A percentile compares a stretch with the other conserved stretches of the same genome.
These are phyloP conservation scores for Lachnellula hyalina DNA, from an alignment of 2,329 filamentous ascomycete genomes.

Conservation along the genomic window DNA sequence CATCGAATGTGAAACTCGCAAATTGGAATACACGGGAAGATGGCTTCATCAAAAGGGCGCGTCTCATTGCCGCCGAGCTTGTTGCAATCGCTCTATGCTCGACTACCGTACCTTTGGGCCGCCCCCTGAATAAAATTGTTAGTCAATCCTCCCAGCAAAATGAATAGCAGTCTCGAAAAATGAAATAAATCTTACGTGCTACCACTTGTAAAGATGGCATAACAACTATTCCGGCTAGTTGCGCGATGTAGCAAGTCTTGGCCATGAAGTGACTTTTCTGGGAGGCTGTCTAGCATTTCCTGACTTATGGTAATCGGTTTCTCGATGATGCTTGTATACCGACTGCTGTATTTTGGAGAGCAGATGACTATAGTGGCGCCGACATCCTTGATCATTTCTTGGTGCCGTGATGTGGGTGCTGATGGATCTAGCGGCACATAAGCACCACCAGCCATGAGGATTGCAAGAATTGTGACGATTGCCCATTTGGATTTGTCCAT, in stretches of 20 bases:
- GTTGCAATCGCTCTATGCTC: constrained; percentile 13
- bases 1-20: constrained; percentile 27
- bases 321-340: background rate
- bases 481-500: constrained; percentile 30
- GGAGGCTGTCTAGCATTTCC: background rate
- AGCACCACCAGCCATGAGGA: constrained; percentile 28
- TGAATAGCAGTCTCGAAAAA: too few species aligned
- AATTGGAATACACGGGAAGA: constrained; percentile 13
- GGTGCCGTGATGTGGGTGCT: constrained; percentile 23
- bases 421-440: constrained; percentile 30
- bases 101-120: constrained; percentile 25
- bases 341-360: constrained; percentile 3
- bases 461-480: constrained; percentile 25
- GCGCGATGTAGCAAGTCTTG: background rate
- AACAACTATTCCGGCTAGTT: background rate
- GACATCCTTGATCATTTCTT: constrained; percentile 13
- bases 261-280: background rate
- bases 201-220: constrained; percentile 27
- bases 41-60: constrained; percentile 24
- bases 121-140: background rate
- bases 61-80: constrained; percentile 28
- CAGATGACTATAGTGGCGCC: constrained; percentile 9
- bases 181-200: constrained; percentile 15
- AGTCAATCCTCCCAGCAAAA: background rate
- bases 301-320: background rate